Evolutionary conservation across 495 filamentous ascomycete genomes (phyloP).

Genomic region (Penicillium salamii): DNA sequence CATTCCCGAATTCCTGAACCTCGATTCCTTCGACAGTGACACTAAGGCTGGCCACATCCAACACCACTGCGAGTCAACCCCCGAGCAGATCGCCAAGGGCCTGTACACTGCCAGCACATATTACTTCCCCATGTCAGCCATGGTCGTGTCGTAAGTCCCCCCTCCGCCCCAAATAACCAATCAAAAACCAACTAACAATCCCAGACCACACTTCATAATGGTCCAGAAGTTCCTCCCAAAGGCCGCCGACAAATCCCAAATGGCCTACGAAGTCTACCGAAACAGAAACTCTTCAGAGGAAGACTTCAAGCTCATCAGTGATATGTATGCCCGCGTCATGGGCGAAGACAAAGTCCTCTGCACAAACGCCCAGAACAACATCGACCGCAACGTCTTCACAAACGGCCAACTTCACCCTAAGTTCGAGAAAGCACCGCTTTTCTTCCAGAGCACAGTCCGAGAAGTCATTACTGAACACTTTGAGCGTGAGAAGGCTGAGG

Average conservation of each 20-base stretch:
- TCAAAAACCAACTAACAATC: too few relatives aligned
- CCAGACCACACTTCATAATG: slow-evolving; percentile 47
- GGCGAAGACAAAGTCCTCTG: slow-evolving; percentile 48
- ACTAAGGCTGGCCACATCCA: slow-evolving; percentile 40
- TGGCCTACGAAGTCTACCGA: slow-evolving; percentile 50
- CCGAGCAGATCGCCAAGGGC: slow-evolving; percentile 35
- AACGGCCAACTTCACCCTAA: slow-evolving; percentile 51
- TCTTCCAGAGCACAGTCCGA: slow-evolving; percentile 44
- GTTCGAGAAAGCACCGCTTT: slow-evolving; percentile 47
- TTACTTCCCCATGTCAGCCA: slow-evolving; percentile 43
- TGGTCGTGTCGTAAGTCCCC: slow-evolving; percentile 46
- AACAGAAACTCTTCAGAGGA: slow-evolving; percentile 40
- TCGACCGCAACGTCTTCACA: slow-evolving; percentile 44
- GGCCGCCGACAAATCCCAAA: slow-evolving; percentile 29
- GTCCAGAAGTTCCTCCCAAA: slow-evolving; percentile 47
- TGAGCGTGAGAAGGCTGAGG: slow-evolving; percentile 35
- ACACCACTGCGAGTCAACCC: slow-evolving; percentile 40
- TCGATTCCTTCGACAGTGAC: slow-evolving; percentile 42
- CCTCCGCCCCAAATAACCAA: too few relatives aligned
- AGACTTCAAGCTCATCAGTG: slow-evolving; percentile 38
- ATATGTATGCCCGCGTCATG: slow-evolving; percentile 45
- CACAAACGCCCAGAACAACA: slow-evolving; percentile 44
- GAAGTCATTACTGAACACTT: slow-evolving; percentile 41
- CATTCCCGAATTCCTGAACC: slow-evolving; percentile 43
- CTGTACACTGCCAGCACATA: slow-evolving; percentile 41